These are phyloP conservation scores for Penicillium frequentans DNA, from an alignment of 2,329 filamentous ascomycete genomes.

Conservation along the genomic window DNA sequence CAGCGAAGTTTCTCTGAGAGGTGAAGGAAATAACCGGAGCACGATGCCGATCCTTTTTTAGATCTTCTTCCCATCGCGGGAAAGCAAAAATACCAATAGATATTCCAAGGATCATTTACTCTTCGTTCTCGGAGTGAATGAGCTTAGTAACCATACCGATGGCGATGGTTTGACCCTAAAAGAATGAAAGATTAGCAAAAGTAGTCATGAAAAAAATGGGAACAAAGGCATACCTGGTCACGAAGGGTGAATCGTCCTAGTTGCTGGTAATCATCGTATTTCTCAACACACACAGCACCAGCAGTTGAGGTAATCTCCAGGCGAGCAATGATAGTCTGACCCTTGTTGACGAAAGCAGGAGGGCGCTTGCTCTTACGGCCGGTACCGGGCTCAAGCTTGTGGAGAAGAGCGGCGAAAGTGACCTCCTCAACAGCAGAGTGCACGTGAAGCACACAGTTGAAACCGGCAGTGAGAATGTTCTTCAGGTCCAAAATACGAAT, in stretches of 20 bases:
- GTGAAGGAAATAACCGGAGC: not conserved
- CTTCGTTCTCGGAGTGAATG: constrained; percentile 42
- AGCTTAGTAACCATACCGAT: constrained; percentile 99
- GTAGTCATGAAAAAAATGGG: constrained; percentile 2
- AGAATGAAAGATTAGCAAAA: constrained; percentile 23
- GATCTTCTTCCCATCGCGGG: constrained; percentile 2
- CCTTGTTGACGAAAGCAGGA: constrained; percentile 81
- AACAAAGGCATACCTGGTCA: constrained; percentile 66
- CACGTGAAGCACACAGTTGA: constrained; percentile 97
- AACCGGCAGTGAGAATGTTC: constrained; percentile 88
- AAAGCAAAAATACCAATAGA: constrained; percentile 4
- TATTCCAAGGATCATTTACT: constrained; percentile 8
- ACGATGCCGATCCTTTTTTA: constrained; percentile 6
- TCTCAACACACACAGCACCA: constrained; percentile 86
- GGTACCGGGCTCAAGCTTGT: constrained; percentile 95
- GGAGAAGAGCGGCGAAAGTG: constrained; percentile 81
- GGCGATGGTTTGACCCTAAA: constrained; percentile 93
- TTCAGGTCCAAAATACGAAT: constrained; percentile 94
- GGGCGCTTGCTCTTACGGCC: constrained; percentile 89
- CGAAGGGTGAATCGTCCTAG: constrained; percentile 86
- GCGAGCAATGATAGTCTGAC: constrained; percentile 84
- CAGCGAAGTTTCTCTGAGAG: not conserved
- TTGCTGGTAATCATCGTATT: constrained; percentile 94
- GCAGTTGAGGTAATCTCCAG: constrained; percentile 84
- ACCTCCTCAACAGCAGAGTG: constrained; percentile 98